Percentiles rank a stretch among this genome's conserved stretches.
Evolutionary conservation across 371 early-diverging fungal genomes (phyloP).

Genomic region (Mucor ambiguus): DNA sequence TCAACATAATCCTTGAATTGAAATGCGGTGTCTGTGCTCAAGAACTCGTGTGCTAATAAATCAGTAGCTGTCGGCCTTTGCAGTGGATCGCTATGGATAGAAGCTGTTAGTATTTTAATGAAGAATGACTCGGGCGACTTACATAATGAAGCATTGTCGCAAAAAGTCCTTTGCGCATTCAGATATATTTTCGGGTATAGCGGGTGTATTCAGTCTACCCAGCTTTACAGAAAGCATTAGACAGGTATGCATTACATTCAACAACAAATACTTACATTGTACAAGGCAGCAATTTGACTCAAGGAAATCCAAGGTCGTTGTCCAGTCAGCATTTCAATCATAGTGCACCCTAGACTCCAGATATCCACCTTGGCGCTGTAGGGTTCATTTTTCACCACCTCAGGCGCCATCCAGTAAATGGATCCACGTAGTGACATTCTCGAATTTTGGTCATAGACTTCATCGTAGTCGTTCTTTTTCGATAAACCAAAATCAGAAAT

Average conservation of each 20-base stretch:
- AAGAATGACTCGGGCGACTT: slow-evolving; percentile 10
- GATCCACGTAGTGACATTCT: slow-evolving; percentile 69
- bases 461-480: slow-evolving; percentile 68
- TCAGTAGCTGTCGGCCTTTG: slow-evolving; percentile 68
- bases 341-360: slow-evolving; percentile 86
- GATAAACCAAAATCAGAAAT: slow-evolving; percentile 98
- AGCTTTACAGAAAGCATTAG: slow-evolving; percentile 27
- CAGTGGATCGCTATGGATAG: slow-evolving; percentile 55
- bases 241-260: not conserved
- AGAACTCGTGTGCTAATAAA: slow-evolving; percentile 56
- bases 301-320: slow-evolving; percentile 81
- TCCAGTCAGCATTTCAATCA: slow-evolving; percentile 93
- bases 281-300: slow-evolving; percentile 72
- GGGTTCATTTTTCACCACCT: slow-evolving; percentile 79
- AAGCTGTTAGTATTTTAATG: not conserved
- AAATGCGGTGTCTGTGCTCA: slow-evolving; percentile 45
- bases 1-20: slow-evolving; percentile 49
- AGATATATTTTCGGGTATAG: slow-evolving; percentile 68
- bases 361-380: slow-evolving; percentile 81
- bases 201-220: slow-evolving; percentile 62
- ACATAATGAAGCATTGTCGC: slow-evolving; percentile 67
- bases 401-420: slow-evolving; percentile 93
- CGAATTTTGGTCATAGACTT: slow-evolving; percentile 55
- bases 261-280: slow-evolving; percentile 48
- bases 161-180: slow-evolving; percentile 67